These are phyloP conservation scores for Aureobasidium musti DNA, from an alignment of 2,329 filamentous ascomycete species.

Conservation along the genomic window DNA sequence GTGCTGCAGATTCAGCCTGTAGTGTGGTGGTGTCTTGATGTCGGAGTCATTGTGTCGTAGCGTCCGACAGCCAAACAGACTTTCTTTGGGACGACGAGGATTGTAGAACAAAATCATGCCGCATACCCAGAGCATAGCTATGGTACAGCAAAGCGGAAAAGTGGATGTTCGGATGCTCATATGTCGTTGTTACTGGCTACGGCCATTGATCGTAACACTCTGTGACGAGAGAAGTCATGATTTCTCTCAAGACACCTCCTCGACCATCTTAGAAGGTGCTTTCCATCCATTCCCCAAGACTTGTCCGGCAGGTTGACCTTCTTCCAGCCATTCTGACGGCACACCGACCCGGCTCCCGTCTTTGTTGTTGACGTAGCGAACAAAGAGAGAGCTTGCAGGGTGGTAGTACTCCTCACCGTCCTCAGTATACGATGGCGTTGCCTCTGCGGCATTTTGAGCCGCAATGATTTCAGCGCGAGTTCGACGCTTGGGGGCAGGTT, in stretches of 20 bases:
- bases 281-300: constrained; percentile 51
- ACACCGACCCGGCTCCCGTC: constrained; percentile 65
- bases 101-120: not conserved
- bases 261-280: constrained; percentile 28
- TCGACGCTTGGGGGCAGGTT: constrained; percentile 72
- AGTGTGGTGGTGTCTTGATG: not conserved
- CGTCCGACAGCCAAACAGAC: not conserved
- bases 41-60: not conserved
- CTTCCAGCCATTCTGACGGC: constrained; percentile 65
- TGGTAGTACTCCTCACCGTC: constrained; percentile 34
- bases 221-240: no score
- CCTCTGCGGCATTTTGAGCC: constrained; percentile 48
- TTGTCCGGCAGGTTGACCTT: constrained; percentile 57
- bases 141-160: not conserved
- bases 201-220: not conserved
- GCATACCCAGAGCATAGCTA: not conserved
- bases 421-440: constrained; percentile 52
- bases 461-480: constrained; percentile 53
- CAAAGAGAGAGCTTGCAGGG: constrained; percentile 59
- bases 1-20: not conserved
- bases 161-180: not conserved
- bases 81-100: not conserved
- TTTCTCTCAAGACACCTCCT: constrained; percentile 30
- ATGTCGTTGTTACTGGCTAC: constrained; percentile 2
- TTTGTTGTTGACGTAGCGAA: constrained; percentile 71